Conservation (phyloP, 192 early-diverging fungal genomes). For the Podila clonocystis region DNA sequence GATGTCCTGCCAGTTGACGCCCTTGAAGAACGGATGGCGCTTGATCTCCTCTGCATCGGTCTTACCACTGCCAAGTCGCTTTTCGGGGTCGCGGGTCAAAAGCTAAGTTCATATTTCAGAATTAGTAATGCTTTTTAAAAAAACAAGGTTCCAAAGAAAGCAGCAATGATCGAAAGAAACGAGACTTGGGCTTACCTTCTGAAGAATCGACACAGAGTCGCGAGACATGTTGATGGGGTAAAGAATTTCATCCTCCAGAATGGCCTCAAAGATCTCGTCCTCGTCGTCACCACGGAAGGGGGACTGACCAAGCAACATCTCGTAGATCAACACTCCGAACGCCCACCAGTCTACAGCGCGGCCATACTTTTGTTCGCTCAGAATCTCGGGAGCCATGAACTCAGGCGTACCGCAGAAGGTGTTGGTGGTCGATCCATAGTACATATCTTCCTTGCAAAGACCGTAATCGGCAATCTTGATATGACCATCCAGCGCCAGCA, state of each 20-base stretch:
- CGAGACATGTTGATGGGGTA: conserved; percentile 95
- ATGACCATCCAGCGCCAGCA: conserved; percentile 91
- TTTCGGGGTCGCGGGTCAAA: conserved; percentile 87
- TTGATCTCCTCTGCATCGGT: conserved; percentile 94
- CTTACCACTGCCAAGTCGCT: conserved; percentile 84
- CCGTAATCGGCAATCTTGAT: conserved; percentile 99
- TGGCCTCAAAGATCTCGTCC: conserved; percentile 98
- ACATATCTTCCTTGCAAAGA: conserved; percentile 97
- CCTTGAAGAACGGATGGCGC: conserved; percentile 92
- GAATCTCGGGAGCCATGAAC: conserved; percentile 99
- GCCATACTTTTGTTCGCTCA: conserved; percentile 94
- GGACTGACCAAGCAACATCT: conserved; percentile 92
- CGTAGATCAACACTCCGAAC: conserved; percentile 86
- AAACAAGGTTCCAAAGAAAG: conserved; percentile 13
- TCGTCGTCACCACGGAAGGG: conserved; percentile 97
- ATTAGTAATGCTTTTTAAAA: neutral
- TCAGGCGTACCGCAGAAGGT: conserved; percentile 99
- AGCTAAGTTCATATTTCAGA: conserved; percentile 57
- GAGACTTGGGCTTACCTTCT: conserved; percentile 65
- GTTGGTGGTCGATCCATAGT: conserved; percentile 85
- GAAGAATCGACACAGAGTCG: conserved; percentile 92
- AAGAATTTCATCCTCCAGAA: conserved; percentile 94
- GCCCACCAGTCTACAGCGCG: conserved; percentile 99
- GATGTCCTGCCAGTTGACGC: conserved; percentile 97
- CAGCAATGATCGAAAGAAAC: neutral